Evolutionary conservation across 345 rosid species (phyloP).

Genomic region (Pistacia vera): DNA sequence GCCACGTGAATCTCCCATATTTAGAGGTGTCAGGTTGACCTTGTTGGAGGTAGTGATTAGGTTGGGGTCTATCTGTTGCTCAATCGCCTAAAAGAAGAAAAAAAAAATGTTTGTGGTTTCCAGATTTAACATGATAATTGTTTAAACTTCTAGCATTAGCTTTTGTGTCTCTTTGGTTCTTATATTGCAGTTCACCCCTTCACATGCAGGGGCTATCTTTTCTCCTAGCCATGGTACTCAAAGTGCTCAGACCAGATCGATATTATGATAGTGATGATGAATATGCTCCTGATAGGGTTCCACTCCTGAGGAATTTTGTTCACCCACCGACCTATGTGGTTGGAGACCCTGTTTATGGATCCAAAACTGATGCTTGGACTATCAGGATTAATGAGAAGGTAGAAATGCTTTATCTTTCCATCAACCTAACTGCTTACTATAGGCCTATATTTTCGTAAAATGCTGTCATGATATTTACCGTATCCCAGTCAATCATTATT

Average conservation of each 20-base stretch:
- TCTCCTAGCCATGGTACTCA: slow-evolving; percentile 66
- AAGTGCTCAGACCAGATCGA: slow-evolving; percentile 72
- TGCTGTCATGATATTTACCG: neutral
- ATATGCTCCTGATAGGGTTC: slow-evolving; percentile 50
- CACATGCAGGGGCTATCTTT: slow-evolving; percentile 61
- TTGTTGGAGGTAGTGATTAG: neutral
- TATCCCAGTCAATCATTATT: too few species aligned
- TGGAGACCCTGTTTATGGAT: slow-evolving; percentile 63
- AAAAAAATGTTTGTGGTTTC: neutral
- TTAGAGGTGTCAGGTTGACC: neutral
- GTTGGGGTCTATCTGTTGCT: neutral
- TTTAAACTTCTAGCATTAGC: neutral
- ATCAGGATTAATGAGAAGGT: slow-evolving; percentile 65
- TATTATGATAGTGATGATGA: slow-evolving; percentile 85
- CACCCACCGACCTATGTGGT: slow-evolving; percentile 55
- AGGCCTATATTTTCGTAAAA: neutral
- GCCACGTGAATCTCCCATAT: neutral
- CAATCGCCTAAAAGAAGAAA: neutral
- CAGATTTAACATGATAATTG: neutral
- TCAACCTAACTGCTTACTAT: neutral
- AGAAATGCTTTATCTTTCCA: neutral
- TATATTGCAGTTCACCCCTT: slow-evolving; percentile 14
- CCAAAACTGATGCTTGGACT: slow-evolving; percentile 52
- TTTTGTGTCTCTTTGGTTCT: neutral
- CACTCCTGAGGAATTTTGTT: slow-evolving; percentile 61